phyloP scores from a whole-genome alignment of 495 filamentous ascomycete species.

The Aspergillus mulundensis region DNA sequence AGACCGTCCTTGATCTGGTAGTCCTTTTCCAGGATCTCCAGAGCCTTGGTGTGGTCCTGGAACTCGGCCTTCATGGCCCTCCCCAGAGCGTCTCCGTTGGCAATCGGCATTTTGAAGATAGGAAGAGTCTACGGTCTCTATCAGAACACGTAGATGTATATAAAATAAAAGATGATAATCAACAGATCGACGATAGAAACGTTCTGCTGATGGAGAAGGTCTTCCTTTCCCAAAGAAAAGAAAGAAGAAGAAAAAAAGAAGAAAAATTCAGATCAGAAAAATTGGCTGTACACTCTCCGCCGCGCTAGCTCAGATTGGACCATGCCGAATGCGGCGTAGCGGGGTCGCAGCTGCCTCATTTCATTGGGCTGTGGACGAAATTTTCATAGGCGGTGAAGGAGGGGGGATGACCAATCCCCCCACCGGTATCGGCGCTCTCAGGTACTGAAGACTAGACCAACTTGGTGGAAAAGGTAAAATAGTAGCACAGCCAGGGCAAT shows the following conservation, averaged over 20 bases:
- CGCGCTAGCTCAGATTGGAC: conserved; percentile 14
- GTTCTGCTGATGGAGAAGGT: conserved; percentile 51
- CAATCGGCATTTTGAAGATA: conserved; percentile 60
- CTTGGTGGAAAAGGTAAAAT: too few species aligned
- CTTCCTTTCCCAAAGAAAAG: conserved; percentile 54
- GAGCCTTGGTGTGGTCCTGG: conserved; percentile 60
- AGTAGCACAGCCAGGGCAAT: too few species aligned
- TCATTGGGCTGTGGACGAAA: conserved; percentile 40
- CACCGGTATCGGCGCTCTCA: background rate
- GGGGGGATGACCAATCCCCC: conserved; percentile 12
- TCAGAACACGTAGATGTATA: conserved; percentile 21
- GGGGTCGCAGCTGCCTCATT: background rate
- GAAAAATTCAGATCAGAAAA: conserved; percentile 36
- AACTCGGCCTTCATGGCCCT: conserved; percentile 44
- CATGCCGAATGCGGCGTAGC: conserved; percentile 24
- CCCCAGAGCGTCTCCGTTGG: conserved; percentile 56
- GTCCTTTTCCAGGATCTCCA: conserved; percentile 65
- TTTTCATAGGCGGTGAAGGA: conserved; percentile 27
- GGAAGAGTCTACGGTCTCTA: conserved; percentile 24
- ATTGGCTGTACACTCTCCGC: conserved; percentile 33
- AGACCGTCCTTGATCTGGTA: conserved; percentile 77
- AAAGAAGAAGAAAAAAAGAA: conserved; percentile 46
- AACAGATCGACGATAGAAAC: conserved; percentile 43
- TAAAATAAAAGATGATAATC: conserved; percentile 28
- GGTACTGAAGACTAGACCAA: too few species aligned